Evolutionary conservation across 257 asterid genomes (phyloP), one percentile per base, ranked within the genome.

Genomic region (Marsdenia floribunda): DNA sequence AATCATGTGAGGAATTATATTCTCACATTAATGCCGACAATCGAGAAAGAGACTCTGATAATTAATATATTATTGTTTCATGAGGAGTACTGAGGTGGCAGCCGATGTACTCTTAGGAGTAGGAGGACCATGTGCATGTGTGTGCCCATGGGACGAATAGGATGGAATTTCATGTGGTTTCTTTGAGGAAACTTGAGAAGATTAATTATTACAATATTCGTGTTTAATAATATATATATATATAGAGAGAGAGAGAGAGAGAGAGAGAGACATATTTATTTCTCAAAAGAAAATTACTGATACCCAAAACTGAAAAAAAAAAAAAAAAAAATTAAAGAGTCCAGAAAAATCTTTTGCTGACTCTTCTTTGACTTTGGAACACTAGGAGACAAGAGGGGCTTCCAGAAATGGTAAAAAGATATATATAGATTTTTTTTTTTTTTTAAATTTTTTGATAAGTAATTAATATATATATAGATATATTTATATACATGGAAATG

Each of bases 151-250:
- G 72, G 68, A 60, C 24, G 44, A 73, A 68, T 37, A 68, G 75
- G 83, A 79, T 76, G 61, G 76, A 60, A 82, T 79, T 58, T 79
- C 82, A 79, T 70, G 80, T 70, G 78, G 61, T 40, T 75, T 76
- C 68, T 65, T 66, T 37, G 5, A 67, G 78, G 55, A 66, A 80
- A 73, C 71, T 63, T 63, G 75, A 64, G 54, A 61, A 9, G 57
- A 19, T 46, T 75, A 54, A 29, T 29, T 22, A 24, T 7, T 22
- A 50, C 60, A 37, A 40, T 42, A 42, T 42, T 42, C 9, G 0
- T 42, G 46, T 42, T n/a, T 26, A 33, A 57, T 72, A 65, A 26
- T 37, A 72, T 66, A 54, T 53, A 26, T 53, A n/a, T 50, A 53
- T 63, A 71, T 71, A 46, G n/a, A n/a, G n/a, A n/a, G n/a, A n/a